Base-by-base conservation (phyloP, 2,329 filamentous ascomycete species). In the Cercospora beticola region DNA sequence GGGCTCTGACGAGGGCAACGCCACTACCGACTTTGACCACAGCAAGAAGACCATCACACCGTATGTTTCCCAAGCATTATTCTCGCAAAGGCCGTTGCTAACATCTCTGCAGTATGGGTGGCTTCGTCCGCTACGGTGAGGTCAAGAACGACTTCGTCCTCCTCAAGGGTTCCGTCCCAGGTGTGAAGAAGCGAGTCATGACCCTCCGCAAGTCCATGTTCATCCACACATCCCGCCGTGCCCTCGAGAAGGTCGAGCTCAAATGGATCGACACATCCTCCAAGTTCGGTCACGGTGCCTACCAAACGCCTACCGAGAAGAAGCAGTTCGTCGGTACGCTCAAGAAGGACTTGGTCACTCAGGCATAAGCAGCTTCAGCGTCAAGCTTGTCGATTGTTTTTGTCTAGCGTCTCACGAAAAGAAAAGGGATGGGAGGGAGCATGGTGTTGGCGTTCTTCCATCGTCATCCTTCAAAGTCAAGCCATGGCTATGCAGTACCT, bases 201-300 rank as follows among this genome's bases (percentile, higher is more conserved):
- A 99, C 95, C 77, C 92, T 99, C 79, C 92, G 95, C 85, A 99
- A 98, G 89, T 96, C 94, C 77, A 95, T 99, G 89, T 98, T 95
- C 89, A 88, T 87, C 73, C 95, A 99, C 89, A 98, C 94, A 78
- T 97, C 92, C 81, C 89, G 95, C 83, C 93, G 91, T 84, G 92
- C 95, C 67, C 88, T 97, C 81, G 95, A 99, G 91, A 98, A 99
- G 92, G 92, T 98, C 83, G 92, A 94, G 82, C 92, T 99, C 87
- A 99, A 99, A 87, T 99, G 95, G 95, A 99, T 99, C 91, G 95
- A 99, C 82, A 99, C 95, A 79, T 97, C 94, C 73, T 97, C 94
- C 87, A 97, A 99, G 89, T 99, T 99, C 85, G 95, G 95, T 85
- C 95, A 99, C 88, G 95, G 95, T 90, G 94, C 93, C 81, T 99